Conservation (phyloP, 768 basidiomycete species). For the Auriscalpium orientale region DNA sequence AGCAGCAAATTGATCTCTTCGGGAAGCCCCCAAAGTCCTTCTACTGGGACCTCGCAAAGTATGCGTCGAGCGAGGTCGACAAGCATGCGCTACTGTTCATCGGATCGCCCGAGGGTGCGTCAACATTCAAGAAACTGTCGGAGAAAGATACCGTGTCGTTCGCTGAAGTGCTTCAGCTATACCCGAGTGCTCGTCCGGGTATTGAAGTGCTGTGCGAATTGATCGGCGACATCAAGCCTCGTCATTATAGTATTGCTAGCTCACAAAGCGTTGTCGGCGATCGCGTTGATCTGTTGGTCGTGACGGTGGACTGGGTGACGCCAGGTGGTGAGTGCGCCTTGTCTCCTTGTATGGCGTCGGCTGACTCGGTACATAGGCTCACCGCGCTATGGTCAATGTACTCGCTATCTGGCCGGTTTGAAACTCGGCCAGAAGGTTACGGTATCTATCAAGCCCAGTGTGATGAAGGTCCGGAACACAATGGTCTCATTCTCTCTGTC, state of each 20-base stretch:
- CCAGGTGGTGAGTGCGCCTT: conserved; percentile 58
- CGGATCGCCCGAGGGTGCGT: conserved; percentile 81
- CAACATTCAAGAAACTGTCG: conserved; percentile 91
- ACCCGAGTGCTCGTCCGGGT: conserved; percentile 69
- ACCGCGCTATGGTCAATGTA: conserved; percentile 87
- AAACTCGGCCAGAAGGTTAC: conserved; percentile 88
- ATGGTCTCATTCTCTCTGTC: neutral
- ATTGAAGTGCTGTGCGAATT: conserved; percentile 84
- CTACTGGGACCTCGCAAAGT: conserved; percentile 77
- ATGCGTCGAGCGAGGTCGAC: conserved; percentile 65
- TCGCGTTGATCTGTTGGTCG: conserved; percentile 89
- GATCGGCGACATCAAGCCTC: conserved; percentile 91
- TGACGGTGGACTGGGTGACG: conserved; percentile 91
- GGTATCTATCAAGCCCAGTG: conserved; percentile 96
- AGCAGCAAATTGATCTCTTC: conserved; percentile 95
- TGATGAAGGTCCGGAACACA: conserved; percentile 76
- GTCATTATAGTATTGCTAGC: conserved; percentile 97
- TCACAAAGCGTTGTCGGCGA: conserved; percentile 93
- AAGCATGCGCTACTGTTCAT: conserved; percentile 83
- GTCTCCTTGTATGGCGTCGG: neutral
- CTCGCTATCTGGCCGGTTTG: conserved; percentile 83
- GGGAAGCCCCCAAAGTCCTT: conserved; percentile 95
- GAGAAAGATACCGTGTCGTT: conserved; percentile 96
- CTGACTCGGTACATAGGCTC: conserved; percentile 40
- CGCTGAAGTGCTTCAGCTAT: conserved; percentile 75